These are phyloP conservation scores for Colletotrichum filicis DNA, from an alignment of 2,329 filamentous ascomycete genomes.

Conservation along the genomic window DNA sequence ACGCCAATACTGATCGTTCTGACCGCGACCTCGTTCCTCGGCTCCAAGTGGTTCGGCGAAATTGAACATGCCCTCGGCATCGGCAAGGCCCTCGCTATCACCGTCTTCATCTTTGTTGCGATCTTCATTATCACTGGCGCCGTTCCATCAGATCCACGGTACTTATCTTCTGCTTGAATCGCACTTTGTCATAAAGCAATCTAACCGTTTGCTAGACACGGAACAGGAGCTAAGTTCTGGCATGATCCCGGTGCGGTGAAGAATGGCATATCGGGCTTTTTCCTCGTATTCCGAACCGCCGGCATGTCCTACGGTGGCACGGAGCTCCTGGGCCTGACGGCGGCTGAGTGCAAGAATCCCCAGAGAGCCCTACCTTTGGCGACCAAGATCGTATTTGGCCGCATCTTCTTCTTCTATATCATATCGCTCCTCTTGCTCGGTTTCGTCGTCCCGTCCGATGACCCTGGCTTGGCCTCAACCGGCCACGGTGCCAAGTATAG, in stretches of 20 bases:
- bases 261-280: slow-evolving; percentile 53
- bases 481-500: slow-evolving; percentile 38
- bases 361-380: slow-evolving; percentile 80
- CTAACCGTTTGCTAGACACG: slow-evolving; percentile 21
- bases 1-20: slow-evolving; percentile 53
- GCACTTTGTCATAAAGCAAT: too few relatives aligned
- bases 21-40: slow-evolving; percentile 55
- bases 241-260: slow-evolving; percentile 55
- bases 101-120: slow-evolving; percentile 67
- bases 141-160: slow-evolving; percentile 52
- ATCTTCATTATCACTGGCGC: slow-evolving; percentile 63
- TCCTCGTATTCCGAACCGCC: slow-evolving; percentile 55
- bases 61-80: slow-evolving; percentile 64
- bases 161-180: slow-evolving; percentile 54
- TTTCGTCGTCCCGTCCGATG: slow-evolving; percentile 58
- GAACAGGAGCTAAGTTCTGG: slow-evolving; percentile 57
- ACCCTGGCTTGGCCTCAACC: slow-evolving; percentile 49
- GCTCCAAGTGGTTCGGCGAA: slow-evolving; percentile 57
- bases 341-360: slow-evolving; percentile 53
- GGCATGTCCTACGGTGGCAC: slow-evolving; percentile 58
- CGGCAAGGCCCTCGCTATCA: slow-evolving; percentile 62
- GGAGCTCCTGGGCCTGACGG: slow-evolving; percentile 56
- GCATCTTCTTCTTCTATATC: slow-evolving; percentile 66
- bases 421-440: slow-evolving; percentile 63
- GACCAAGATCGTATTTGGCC: slow-evolving; percentile 80